Evolutionary conservation across 257 asterid genomes (phyloP), one percentile per base, ranked within the genome.

Genomic region (Nicotiana obtusifolia): DNA sequence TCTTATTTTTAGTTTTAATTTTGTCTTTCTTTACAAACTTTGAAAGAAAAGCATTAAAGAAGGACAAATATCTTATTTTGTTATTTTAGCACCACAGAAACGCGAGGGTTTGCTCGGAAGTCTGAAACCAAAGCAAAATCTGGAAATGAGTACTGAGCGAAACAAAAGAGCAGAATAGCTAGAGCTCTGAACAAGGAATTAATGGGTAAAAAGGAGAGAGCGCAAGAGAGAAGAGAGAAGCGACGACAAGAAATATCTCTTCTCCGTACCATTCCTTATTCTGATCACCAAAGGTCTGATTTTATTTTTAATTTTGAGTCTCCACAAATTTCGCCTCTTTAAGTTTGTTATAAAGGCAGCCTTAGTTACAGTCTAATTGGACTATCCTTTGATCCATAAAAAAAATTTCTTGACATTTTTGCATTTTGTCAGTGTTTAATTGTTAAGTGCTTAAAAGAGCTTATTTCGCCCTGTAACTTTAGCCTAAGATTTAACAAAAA

Each of bases 181-280:
- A 64, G 16, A 81, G 73, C 52, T 41, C 66, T 26, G 17, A 59
- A 44, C 57, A 54, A 61, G 73, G 31, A 4, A 26, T 41, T 77
- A 56, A 93, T 93, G 94, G 91, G 88, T 83, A 95, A 85, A 69
- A 92, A 88, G 69, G 97, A 88, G 84, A 89, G 87, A 87, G 94
- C 94, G 4, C 90, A 83, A 84, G 95, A 89, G 85, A 85, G 90
- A 86, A 89, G 99, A 87, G 99, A 95, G 81, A 86, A 92, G 85
- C 84, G 98, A 85, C 95, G 93, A 83, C 92, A 93, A 66, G 91
- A 92, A 83, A 85, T 93, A 82, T 88, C 97, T 81, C 91, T 87
- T 83, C 95, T 93, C 81, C 98, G 98, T 64, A 84, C 93, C 11
- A 88, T 93, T 84, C 97, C 98, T 4, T 95, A 89, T 85, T 84